phyloP scores from a whole-genome alignment of 371 early-diverging fungal genomes.

The Mortierella sp. region DNA sequence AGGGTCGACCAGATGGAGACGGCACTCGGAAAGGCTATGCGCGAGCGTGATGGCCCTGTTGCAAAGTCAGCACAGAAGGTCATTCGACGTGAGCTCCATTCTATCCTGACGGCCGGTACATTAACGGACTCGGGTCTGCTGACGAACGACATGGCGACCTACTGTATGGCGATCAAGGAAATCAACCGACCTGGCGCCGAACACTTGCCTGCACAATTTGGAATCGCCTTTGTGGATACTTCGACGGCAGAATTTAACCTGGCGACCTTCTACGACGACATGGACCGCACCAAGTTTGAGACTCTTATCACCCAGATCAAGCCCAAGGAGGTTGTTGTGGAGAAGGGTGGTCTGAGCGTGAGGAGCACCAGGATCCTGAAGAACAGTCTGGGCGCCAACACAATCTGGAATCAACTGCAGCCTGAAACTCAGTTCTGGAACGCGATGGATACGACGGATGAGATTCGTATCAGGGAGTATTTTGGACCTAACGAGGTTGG shows the following conservation, averaged over 20 bases:
- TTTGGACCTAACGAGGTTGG: slow-evolving; percentile 64
- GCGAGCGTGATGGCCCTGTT: slow-evolving; percentile 75
- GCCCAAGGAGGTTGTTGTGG: slow-evolving; percentile 90
- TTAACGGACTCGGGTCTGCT: slow-evolving; percentile 92
- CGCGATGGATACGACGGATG: slow-evolving; percentile 72
- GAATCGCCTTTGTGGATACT: slow-evolving; percentile 96
- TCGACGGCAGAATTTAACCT: slow-evolving; percentile 93
- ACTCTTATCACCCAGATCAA: slow-evolving; percentile 94
- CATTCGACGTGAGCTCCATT: slow-evolving; percentile 95
- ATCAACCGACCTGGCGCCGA: slow-evolving; percentile 36
- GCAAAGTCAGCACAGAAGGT: slow-evolving; percentile 75
- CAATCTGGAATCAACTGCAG: slow-evolving; percentile 78
- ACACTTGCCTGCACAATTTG: slow-evolving; percentile 66
- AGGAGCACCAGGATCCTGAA: slow-evolving; percentile 82
- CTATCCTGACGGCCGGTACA: slow-evolving; percentile 96
- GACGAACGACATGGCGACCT: slow-evolving; percentile 90
- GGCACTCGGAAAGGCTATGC: slow-evolving; percentile 94
- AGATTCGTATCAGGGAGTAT: slow-evolving; percentile 76
- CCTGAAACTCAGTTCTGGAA: slow-evolving; percentile 92
- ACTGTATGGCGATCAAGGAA: slow-evolving; percentile 94
- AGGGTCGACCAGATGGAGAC: slow-evolving; percentile 99
- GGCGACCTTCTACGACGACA: slow-evolving; percentile 88
- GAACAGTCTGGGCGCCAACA: slow-evolving; percentile 65
- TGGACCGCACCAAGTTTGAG: slow-evolving; percentile 87
- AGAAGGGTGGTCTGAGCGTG: slow-evolving; percentile 79